Evolutionary conservation across 495 filamentous ascomycete species (phyloP).

Genomic region (Penicillium alfredii): DNA sequence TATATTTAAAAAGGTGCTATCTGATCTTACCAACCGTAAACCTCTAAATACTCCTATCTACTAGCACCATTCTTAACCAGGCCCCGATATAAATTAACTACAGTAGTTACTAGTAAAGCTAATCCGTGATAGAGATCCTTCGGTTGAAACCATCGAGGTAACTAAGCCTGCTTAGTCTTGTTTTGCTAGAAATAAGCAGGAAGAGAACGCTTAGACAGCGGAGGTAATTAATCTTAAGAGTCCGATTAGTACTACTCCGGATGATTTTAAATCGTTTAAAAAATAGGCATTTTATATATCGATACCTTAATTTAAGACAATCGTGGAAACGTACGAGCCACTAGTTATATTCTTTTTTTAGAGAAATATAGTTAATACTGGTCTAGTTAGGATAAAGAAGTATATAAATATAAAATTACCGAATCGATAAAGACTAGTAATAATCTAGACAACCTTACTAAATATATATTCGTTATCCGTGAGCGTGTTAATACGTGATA

Average conservation of each 20-base stretch:
- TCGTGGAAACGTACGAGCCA: slow-evolving; percentile 14
- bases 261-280: slow-evolving; percentile 19
- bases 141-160: not conserved
- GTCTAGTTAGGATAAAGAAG: slow-evolving; percentile 24
- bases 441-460: slow-evolving; percentile 15
- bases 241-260: slow-evolving; percentile 17
- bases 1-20: slow-evolving; percentile 8
- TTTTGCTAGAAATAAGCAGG: slow-evolving; percentile 1
- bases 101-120: slow-evolving; percentile 9
- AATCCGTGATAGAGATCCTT: slow-evolving; percentile 3
- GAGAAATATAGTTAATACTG: slow-evolving; percentile 9
- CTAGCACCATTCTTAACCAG: slow-evolving; percentile 6
- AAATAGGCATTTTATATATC: slow-evolving; percentile 19
- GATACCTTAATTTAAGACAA: slow-evolving; percentile 15
- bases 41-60: slow-evolving; percentile 13
- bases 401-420: slow-evolving; percentile 20
- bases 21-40: slow-evolving; percentile 9
- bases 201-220: slow-evolving; percentile 6
- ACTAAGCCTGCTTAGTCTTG: slow-evolving; percentile 1
- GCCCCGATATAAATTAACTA: slow-evolving; percentile 7
- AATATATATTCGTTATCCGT: slow-evolving; percentile 23
- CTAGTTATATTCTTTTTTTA: slow-evolving; percentile 8
- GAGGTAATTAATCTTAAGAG: slow-evolving; percentile 11
- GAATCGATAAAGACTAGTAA: slow-evolving; percentile 9
- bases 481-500: slow-evolving; percentile 19